Evolutionary conservation across 106 monocot genomes (phyloP).

Genomic region (Dendrobium catenatum): DNA sequence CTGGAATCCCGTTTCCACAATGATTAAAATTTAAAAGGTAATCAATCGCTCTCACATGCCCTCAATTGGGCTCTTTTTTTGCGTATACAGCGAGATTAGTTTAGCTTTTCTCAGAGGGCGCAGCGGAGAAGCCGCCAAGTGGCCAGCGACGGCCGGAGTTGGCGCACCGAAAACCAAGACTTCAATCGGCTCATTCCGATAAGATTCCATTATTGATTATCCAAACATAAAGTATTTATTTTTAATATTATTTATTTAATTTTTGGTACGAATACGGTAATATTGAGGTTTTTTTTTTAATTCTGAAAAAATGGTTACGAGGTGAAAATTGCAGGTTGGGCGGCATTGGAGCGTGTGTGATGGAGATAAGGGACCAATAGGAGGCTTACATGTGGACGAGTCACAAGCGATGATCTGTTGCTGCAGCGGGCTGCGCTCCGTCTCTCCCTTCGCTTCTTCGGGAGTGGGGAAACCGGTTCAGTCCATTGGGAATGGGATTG

Average conservation of each 20-base stretch:
- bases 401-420: not conserved
- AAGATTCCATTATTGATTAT: no score
- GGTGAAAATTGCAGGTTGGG: not conserved
- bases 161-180: no score
- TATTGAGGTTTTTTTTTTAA: not conserved
- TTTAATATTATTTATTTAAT: no score
- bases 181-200: no score
- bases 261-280: not conserved
- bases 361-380: not conserved
- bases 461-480: not conserved
- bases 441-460: not conserved
- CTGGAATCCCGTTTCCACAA: not conserved
- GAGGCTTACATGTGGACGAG: not conserved
- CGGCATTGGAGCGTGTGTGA: not conserved
- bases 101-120: not conserved
- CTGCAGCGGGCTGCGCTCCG: not conserved
- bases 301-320: not conserved
- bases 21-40: not conserved
- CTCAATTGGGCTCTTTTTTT: not conserved
- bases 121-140: conserved; percentile 1
- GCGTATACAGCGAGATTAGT: no score
- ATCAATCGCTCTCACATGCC: not conserved
- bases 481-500: not conserved
- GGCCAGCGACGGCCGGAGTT: not conserved
- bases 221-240: no score